Base-by-base conservation (phyloP, 176 grass and related monocot genomes). In the Melocanna baccifera region DNA sequence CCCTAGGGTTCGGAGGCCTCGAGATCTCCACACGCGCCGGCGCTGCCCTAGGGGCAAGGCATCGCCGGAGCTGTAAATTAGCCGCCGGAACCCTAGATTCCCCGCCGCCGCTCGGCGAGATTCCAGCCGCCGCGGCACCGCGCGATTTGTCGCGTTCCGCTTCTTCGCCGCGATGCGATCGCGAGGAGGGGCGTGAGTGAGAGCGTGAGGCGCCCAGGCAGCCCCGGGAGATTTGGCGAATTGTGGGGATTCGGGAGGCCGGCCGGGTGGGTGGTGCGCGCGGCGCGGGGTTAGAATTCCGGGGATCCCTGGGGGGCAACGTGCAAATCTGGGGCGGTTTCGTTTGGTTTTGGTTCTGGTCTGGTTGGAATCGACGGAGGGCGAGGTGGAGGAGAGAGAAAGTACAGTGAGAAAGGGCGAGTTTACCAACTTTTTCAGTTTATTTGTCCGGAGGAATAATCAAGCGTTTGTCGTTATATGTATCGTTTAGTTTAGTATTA, bases 1-100 rank as follows among this genome's bases (percentile, higher is more conserved):
- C 56, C 16, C 45, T 67, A 94, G 76, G 83, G 88, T 90, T 84
- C 39, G 39, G 19, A 48, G 69, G 25, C 75, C 41, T 56, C 67
- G 69, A 91, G 89, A 87, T 91, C 89, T 83, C 89, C 59, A 58
- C 81, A n/a, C 64, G 51, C 40, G 76, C 71, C 83, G 62, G 76
- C 71, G 40, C 7, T 23, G 55, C 86, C 41, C 75, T 87, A 80
- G 42, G 64, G 4, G 34, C 34, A 36, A 61, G 74, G 63, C 26
- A 69, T 74, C 34, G 37, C 66, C 56, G 32, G 68, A 80, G 69
- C 20, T 20, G 69, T 47, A 61, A 65, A 69, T 57, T 56, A 47
- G 25, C 56, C 40, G 39, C 30, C 41, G 69, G 81, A 20, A 56
- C n/a, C 68, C 73, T 85, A 77, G 73, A 85, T 46, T 85, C 19